phyloP scores from a whole-genome alignment of 306 rosid genomes.

The Cucumis hystrix region DNA sequence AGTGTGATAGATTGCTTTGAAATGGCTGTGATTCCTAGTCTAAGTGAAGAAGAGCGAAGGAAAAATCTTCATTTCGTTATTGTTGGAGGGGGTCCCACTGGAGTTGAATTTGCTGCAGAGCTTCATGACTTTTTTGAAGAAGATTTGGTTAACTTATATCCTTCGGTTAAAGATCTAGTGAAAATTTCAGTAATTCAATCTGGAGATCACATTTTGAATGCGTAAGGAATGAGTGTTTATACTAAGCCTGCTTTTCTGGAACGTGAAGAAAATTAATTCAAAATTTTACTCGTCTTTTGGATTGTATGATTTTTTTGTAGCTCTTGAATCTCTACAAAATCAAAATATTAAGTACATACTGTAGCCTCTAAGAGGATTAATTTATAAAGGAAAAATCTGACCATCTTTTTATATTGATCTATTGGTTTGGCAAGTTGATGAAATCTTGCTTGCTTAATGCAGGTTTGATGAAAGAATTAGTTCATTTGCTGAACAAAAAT shows the following conservation, averaged over 20 bases:
- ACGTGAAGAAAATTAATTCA: neutral
- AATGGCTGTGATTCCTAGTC: constrained; percentile 69
- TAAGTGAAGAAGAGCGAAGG: constrained; percentile 56
- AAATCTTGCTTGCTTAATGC: constrained; percentile 12
- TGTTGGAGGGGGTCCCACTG: constrained; percentile 99
- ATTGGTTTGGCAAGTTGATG: constrained; percentile 5
- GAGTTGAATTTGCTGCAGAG: constrained; percentile 97
- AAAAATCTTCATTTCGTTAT: constrained; percentile 87
- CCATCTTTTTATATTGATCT: neutral
- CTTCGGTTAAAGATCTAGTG: constrained; percentile 55
- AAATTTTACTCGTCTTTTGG: neutral
- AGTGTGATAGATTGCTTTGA: constrained; percentile 92
- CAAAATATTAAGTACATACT: neutral
- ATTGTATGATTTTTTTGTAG: neutral
- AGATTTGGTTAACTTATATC: constrained; percentile 65
- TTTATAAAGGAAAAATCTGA: neutral
- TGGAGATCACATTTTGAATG: constrained; percentile 95
- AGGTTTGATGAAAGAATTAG: constrained; percentile 96
- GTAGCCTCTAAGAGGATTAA: neutral
- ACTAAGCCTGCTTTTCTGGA: neutral
- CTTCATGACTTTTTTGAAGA: constrained; percentile 73
- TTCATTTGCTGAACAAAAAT: constrained; percentile 75
- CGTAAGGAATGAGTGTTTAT: constrained; percentile 28
- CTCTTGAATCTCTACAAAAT: neutral
- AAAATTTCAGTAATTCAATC: constrained; percentile 82